Conservation (phyloP, 108 stramenopile species). For the Cyclotella kingstonii region DNA sequence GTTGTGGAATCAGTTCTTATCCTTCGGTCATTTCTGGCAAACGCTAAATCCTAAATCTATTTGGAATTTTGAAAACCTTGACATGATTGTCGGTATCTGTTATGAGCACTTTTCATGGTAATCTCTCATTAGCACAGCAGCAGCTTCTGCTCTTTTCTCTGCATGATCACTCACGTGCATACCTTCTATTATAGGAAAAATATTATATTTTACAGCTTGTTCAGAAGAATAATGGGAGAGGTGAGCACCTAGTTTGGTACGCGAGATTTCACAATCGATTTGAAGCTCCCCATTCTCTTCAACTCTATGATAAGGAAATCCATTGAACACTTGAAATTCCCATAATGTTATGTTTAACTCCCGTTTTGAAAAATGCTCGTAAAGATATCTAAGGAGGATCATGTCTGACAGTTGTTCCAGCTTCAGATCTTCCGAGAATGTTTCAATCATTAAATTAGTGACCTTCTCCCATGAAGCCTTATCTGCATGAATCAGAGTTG, state of each 20-base stretch:
- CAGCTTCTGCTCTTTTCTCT: conserved; percentile 14
- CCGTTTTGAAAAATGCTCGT: neutral
- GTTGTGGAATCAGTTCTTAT: no score
- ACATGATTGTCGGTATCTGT: no score
- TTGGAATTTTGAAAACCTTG: no score
- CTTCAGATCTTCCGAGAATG: conserved; percentile 1
- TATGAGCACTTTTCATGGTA: conserved; percentile 1
- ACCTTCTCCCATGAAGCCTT: conserved; percentile 5
- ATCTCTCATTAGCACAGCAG: conserved; percentile 7
- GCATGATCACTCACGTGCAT: neutral
- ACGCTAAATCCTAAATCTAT: no score
- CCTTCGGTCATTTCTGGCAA: no score
- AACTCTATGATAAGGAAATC: neutral
- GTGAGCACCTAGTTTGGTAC: neutral
- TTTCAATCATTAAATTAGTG: conserved; percentile 10
- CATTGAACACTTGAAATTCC: neutral
- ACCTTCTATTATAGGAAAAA: conserved; percentile 6
- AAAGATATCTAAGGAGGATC: neutral
- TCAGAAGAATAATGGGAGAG: conserved; percentile 10
- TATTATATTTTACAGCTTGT: neutral
- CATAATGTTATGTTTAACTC: conserved; percentile 7
- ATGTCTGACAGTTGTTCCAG: conserved; percentile 9
- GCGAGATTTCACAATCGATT: conserved; percentile 8
- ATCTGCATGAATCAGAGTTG: conserved; percentile 18
- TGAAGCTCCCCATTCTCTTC: neutral